phyloP scores from a whole-genome alignment of 1,284 basidiomycete species.

The Ustilago crameri region DNA sequence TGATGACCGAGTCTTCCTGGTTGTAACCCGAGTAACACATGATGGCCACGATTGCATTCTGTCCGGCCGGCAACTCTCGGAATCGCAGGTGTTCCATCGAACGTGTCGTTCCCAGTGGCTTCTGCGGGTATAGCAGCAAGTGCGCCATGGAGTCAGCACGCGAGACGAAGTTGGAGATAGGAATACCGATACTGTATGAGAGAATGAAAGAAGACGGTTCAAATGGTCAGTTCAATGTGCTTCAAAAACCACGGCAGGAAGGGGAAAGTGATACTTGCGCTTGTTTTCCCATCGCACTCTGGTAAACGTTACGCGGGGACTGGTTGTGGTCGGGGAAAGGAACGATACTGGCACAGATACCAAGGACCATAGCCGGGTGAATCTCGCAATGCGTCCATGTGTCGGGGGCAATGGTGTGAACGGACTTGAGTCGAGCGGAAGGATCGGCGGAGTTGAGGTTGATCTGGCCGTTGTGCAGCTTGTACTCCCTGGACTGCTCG shows the following conservation, averaged over 20 bases:
- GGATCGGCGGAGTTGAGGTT: constrained; percentile 81
- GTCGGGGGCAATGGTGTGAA: constrained; percentile 59
- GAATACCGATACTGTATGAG: constrained; percentile 77
- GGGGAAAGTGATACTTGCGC: too few relatives aligned
- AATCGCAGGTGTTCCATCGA: constrained; percentile 99
- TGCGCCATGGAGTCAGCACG: constrained; percentile 76
- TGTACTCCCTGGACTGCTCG: constrained; percentile 74
- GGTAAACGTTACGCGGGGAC: constrained; percentile 98
- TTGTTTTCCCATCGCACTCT: not conserved
- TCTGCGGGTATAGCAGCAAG: constrained; percentile 98
- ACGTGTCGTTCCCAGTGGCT: constrained; percentile 95
- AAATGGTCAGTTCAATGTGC: too few relatives aligned
- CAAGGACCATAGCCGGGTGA: constrained; percentile 98
- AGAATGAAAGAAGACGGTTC: too few relatives aligned
- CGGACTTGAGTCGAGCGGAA: constrained; percentile 78
- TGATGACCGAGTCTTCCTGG: constrained; percentile 99
- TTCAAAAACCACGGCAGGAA: constrained; percentile 10
- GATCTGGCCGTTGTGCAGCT: constrained; percentile 72
- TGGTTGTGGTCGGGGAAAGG: constrained; percentile 99
- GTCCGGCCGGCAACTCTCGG: constrained; percentile 94
- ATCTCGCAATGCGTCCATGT: constrained; percentile 99
- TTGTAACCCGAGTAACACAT: constrained; percentile 99
- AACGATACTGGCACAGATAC: constrained; percentile 97
- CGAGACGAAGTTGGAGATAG: constrained; percentile 94
- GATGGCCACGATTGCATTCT: constrained; percentile 98